phyloP scores from a whole-genome alignment of 2,329 filamentous ascomycete genomes.

The Lachnellula hyalina region DNA sequence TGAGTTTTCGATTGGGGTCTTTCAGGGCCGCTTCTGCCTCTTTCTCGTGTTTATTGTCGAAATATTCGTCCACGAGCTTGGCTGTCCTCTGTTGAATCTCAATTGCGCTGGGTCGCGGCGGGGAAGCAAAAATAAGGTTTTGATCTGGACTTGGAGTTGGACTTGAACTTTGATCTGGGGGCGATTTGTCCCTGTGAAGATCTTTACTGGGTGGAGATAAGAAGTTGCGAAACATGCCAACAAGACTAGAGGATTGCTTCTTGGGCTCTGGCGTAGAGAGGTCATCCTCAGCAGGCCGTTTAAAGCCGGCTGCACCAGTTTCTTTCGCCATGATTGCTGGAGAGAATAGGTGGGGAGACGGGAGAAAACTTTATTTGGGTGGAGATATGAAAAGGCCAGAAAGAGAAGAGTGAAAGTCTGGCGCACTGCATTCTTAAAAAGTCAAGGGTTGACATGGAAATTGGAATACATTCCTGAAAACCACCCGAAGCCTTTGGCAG shows the following conservation, averaged over 20 bases:
- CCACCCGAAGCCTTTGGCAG: too few relatives aligned
- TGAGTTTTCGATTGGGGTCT: conserved; percentile 7
- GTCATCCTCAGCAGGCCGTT: not conserved
- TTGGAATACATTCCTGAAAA: conserved; percentile 1
- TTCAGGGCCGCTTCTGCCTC: not conserved
- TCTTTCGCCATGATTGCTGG: not conserved
- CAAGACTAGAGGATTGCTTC: not conserved
- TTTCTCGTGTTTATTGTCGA: not conserved
- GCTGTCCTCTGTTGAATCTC: not conserved
- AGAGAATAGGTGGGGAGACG: not conserved
- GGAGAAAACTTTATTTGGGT: not conserved
- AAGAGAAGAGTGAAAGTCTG: not conserved
- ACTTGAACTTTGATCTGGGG: not conserved
- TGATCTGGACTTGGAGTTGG: not conserved
- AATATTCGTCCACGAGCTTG: conserved; percentile 1
- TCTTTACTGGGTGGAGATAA: not conserved
- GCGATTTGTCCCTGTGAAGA: not conserved
- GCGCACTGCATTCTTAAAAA: conserved; percentile 1
- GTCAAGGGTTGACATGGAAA: not conserved
- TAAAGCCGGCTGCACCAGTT: not conserved
- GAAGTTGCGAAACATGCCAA: not conserved
- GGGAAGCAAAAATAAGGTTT: too few relatives aligned
- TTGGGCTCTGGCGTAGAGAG: not conserved
- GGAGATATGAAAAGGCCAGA: not conserved
- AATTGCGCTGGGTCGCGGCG: too few relatives aligned